Percentiles rank a stretch among this genome's conserved stretches.
These are phyloP conservation scores for Coccomyxa sp. DNA, from an alignment of 139 green algal species.

Conservation along the genomic window DNA sequence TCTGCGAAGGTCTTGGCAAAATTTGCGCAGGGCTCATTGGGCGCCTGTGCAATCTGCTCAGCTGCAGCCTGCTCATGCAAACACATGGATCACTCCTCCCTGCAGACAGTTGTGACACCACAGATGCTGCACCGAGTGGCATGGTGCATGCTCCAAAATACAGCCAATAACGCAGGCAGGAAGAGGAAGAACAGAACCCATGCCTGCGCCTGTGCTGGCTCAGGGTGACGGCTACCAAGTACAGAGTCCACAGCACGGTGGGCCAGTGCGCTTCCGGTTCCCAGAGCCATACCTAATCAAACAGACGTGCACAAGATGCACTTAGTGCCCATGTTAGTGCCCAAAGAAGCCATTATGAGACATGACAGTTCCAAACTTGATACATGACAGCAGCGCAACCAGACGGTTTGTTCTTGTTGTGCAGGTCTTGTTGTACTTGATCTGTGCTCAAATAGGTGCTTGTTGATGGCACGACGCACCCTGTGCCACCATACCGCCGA, in stretches of 20 bases:
- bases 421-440: too few relatives aligned
- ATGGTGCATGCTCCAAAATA: too few relatives aligned
- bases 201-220: constrained; percentile 35
- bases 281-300: constrained; percentile 69
- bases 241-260: constrained; percentile 82
- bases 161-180: too few relatives aligned
- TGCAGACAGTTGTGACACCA: too few relatives aligned
- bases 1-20: constrained; percentile 81
- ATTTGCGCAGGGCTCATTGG: constrained; percentile 50
- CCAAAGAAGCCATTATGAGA: neutral
- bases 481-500: constrained; percentile 72
- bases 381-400: neutral
- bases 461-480: constrained; percentile 27
- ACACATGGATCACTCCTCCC: neutral
- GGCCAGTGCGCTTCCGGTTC: constrained; percentile 75
- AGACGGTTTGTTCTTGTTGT: too few relatives aligned
- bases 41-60: constrained; percentile 18
- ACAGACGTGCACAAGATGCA: neutral
- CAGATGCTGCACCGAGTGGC: too few relatives aligned
- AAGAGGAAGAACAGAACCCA: neutral
- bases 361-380: neutral
- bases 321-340: neutral
- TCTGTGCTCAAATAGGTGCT: neutral
- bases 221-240: constrained; percentile 46
- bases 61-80: constrained; percentile 7